phyloP scores from a whole-genome alignment of 306 rosid species.

The Fragaria iinumae region DNA sequence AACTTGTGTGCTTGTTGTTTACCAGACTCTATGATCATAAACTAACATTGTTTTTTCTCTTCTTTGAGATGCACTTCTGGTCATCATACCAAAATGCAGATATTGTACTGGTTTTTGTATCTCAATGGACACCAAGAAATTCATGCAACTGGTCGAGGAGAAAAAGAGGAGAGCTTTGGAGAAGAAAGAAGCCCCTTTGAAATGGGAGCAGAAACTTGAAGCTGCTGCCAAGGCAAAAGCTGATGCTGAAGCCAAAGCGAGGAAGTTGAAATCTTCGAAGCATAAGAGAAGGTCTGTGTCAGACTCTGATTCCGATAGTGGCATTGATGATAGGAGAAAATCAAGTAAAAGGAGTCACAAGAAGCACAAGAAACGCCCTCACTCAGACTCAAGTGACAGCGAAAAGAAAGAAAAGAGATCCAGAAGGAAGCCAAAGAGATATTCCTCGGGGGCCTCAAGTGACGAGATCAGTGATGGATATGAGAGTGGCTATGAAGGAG shows the following conservation, averaged over 20 bases:
- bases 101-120: conserved; percentile 61
- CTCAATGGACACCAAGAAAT: conserved; percentile 77
- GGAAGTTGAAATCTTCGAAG: conserved; percentile 60
- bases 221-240: conserved; percentile 76
- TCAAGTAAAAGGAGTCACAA: conserved; percentile 53
- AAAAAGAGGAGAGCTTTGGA: conserved; percentile 83
- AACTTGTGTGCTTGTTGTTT: background rate
- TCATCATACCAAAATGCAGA: conserved; percentile 81
- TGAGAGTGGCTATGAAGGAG: conserved; percentile 48
- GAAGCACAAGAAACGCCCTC: conserved; percentile 65
- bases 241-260: conserved; percentile 67
- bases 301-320: conserved; percentile 43
- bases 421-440: conserved; percentile 49
- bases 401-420: conserved; percentile 61
- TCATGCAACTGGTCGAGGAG: conserved; percentile 91
- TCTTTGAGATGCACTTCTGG: conserved; percentile 98
- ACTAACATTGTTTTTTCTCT: conserved; percentile 96
- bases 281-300: conserved; percentile 58
- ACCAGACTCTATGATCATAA: conserved; percentile 33
- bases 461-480: conserved; percentile 51
- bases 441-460: conserved; percentile 35
- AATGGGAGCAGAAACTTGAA: conserved; percentile 94
- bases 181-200: conserved; percentile 93
- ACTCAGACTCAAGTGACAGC: conserved; percentile 51
- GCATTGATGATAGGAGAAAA: conserved; percentile 45